A percentile compares a stretch with the other conserved stretches of the same genome.
Evolutionary conservation across 1,139 yeast species (phyloP).

Genomic region (Kodamaea derodonti): DNA sequence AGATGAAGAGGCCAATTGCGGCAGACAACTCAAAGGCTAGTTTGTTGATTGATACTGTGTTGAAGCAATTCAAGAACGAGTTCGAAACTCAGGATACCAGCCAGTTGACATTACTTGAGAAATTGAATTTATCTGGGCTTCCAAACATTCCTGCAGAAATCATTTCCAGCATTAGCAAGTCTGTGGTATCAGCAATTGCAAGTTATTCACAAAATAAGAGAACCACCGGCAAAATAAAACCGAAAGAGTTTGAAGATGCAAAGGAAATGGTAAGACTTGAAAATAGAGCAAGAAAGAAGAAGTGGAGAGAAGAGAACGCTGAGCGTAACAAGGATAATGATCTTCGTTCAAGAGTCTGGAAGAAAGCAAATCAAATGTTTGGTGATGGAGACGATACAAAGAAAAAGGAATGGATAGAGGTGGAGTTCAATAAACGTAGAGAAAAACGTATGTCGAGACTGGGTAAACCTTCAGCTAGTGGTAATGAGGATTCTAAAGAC

Average conservation of each 20-base stretch:
- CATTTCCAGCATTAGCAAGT: constrained; percentile 27
- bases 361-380: constrained; percentile 64
- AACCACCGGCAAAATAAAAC: constrained; percentile 16
- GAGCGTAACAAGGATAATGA: constrained; percentile 87
- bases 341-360: constrained; percentile 69
- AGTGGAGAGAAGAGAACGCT: constrained; percentile 83
- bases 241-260: constrained; percentile 32
- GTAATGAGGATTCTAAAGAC: constrained; percentile 3
- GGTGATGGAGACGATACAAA: constrained; percentile 56
- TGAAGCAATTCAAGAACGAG: constrained; percentile 17
- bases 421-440: constrained; percentile 65
- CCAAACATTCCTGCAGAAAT: constrained; percentile 14
- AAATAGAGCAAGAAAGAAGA: constrained; percentile 81
- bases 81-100: constrained; percentile 1
- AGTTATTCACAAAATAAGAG: constrained; percentile 20
- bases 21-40: constrained; percentile 18
- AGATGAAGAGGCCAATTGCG: constrained; percentile 9
- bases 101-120: constrained; percentile 1
- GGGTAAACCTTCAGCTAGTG: constrained; percentile 5
- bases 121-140: constrained; percentile 1
- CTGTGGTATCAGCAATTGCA: constrained; percentile 29
- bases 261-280: constrained; percentile 64
- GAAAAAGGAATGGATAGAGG: constrained; percentile 69
- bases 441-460: constrained; percentile 50
- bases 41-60: constrained; percentile 23